Conservation (phyloP, 1,284 basidiomycete genomes). For the Porodaedalea pini region DNA sequence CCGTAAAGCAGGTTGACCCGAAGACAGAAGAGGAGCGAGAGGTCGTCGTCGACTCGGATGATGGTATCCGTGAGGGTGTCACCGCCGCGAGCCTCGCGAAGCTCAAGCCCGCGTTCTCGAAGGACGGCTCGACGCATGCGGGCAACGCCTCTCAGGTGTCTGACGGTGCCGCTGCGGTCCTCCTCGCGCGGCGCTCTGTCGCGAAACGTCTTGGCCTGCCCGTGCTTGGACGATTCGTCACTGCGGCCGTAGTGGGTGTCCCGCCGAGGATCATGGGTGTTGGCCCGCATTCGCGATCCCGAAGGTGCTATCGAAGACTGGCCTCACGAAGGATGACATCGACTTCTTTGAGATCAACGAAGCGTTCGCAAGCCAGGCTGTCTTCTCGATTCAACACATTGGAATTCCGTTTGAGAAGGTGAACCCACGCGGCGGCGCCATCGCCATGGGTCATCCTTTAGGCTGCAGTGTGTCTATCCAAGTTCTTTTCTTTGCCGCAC, state of each 20-base stretch:
- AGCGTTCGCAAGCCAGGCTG: constrained; percentile 86
- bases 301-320: constrained; percentile 68
- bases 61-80: constrained; percentile 90
- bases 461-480: constrained; percentile 61
- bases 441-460: constrained; percentile 84
- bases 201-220: constrained; percentile 89
- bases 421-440: constrained; percentile 86
- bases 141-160: constrained; percentile 93
- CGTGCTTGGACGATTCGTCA: constrained; percentile 90
- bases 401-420: constrained; percentile 79
- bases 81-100: constrained; percentile 84
- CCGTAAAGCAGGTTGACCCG: constrained; percentile 73
- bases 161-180: constrained; percentile 95
- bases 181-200: constrained; percentile 82
- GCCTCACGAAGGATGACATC: constrained; percentile 72
- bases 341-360: constrained; percentile 97
- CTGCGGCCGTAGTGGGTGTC: constrained; percentile 76
- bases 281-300: constrained; percentile 93
- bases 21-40: constrained; percentile 82
- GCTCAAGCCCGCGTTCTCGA: constrained; percentile 91
- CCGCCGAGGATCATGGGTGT: constrained; percentile 89
- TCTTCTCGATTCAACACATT: constrained; percentile 76
- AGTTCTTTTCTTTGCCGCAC: constrained; percentile 4
- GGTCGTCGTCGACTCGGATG: constrained; percentile 82
- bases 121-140: constrained; percentile 90